A percentile compares a stretch with the other conserved stretches of the same genome.
These are phyloP conservation scores for Pichia sp. DNA, from an alignment of 1,139 yeast genomes.

Conservation along the genomic window DNA sequence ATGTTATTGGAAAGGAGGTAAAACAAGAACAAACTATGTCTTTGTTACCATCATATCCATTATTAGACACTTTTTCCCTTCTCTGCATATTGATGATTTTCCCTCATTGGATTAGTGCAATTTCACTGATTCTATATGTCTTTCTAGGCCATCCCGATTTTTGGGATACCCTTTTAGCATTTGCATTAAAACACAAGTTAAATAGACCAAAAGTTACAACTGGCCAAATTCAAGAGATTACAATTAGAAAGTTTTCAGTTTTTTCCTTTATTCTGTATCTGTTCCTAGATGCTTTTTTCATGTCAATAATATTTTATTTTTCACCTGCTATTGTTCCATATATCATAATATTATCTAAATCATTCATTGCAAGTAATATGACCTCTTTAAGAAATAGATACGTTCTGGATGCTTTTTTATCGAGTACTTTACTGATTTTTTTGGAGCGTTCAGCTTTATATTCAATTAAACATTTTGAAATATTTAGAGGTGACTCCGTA, in stretches of 20 bases:
- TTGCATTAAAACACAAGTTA: conserved; percentile 28
- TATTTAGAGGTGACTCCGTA: conserved; percentile 11
- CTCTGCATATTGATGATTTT: conserved; percentile 24
- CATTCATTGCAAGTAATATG: conserved; percentile 45
- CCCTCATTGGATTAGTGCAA: conserved; percentile 34
- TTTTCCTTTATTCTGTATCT: conserved; percentile 31
- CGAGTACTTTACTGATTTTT: conserved; percentile 18
- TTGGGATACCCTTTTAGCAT: conserved; percentile 38
- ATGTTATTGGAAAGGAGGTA: not conserved
- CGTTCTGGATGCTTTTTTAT: conserved; percentile 21
- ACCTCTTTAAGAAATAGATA: conserved; percentile 35
- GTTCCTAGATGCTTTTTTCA: conserved; percentile 20
- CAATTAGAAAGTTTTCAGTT: conserved; percentile 16
- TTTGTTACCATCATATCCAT: conserved; percentile 21
- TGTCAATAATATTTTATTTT: conserved; percentile 26
- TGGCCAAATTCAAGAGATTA: not conserved
- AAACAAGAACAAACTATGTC: conserved; percentile 5
- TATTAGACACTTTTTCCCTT: conserved; percentile 29
- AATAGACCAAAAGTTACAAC: conserved; percentile 7
- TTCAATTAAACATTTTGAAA: conserved; percentile 13
- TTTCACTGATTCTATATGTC: conserved; percentile 36
- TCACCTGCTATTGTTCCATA: conserved; percentile 37
- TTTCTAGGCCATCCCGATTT: conserved; percentile 38
- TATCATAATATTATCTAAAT: conserved; percentile 41
- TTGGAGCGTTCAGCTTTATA: conserved; percentile 14